Conservation (phyloP, 441 rosid genomes). For the Pelargonium cotyledonis region DNA sequence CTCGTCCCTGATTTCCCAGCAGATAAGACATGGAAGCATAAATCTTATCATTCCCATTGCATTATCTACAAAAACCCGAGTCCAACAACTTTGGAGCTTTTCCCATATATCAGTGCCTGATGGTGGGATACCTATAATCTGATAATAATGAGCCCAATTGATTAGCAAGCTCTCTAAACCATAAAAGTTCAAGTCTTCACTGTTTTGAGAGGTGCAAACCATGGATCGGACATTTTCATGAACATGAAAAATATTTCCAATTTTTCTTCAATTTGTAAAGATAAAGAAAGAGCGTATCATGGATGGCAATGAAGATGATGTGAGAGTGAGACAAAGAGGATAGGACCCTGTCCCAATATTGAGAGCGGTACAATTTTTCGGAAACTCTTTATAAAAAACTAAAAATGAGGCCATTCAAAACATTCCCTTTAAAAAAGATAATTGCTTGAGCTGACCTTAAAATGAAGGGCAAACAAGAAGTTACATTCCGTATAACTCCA, state of each 20-base stretch:
- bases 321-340: neutral
- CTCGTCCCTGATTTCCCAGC: constrained; percentile 33
- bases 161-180: constrained; percentile 25
- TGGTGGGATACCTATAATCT: constrained; percentile 35
- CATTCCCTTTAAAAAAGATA: no score
- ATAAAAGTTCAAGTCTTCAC: constrained; percentile 15
- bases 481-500: no score
- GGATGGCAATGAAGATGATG: neutral
- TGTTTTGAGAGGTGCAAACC: constrained; percentile 7
- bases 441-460: no score
- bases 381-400: neutral
- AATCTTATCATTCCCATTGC: constrained; percentile 30
- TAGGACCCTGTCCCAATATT: neutral
- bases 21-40: constrained; percentile 34
- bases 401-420: no score
- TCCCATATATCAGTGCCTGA: constrained; percentile 31
- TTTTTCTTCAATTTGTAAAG: neutral
- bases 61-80: constrained; percentile 24
- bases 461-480: no score
- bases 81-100: constrained; percentile 30
- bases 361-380: neutral
- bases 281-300: neutral
- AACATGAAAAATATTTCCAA: constrained; percentile 8
- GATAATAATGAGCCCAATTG: constrained; percentile 31
- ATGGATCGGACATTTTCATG: neutral